Evolutionary conservation across 2,329 filamentous ascomycete species (phyloP).

Genomic region (Leptosphaerulina australis): DNA sequence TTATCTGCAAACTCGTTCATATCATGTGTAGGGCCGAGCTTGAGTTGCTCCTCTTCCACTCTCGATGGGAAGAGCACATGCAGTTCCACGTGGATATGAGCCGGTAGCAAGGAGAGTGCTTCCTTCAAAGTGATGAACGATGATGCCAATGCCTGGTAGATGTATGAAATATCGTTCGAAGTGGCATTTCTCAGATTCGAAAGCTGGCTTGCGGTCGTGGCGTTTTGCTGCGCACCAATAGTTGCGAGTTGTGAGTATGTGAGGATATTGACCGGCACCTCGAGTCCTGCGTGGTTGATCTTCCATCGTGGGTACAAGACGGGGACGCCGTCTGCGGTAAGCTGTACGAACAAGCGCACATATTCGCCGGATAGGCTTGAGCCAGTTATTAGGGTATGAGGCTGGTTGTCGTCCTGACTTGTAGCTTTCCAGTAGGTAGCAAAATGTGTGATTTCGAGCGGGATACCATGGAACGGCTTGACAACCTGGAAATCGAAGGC

Average conservation of each 20-base stretch:
- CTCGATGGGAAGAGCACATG: constrained; percentile 85
- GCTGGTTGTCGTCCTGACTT: constrained; percentile 84
- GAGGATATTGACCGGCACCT: constrained; percentile 81
- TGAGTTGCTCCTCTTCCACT: constrained; percentile 71
- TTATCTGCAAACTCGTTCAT: constrained; percentile 87
- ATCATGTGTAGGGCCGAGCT: constrained; percentile 76
- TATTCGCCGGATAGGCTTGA: constrained; percentile 97
- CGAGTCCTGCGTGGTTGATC: constrained; percentile 74
- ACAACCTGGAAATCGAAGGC: constrained; percentile 95
- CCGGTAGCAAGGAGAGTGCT: constrained; percentile 74
- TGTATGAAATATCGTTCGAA: constrained; percentile 56
- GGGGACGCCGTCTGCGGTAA: constrained; percentile 84
- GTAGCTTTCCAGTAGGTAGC: constrained; percentile 99
- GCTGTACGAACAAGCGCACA: constrained; percentile 86
- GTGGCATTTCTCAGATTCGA: constrained; percentile 34
- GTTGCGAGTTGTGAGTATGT: constrained; percentile 73
- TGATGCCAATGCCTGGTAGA: constrained; percentile 73
- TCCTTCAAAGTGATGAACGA: constrained; percentile 82
- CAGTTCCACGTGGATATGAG: constrained; percentile 86
- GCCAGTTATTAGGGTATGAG: constrained; percentile 87
- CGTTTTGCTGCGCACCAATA: constrained; percentile 48
- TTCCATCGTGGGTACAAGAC: constrained; percentile 89
- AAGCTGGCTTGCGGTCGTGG: constrained; percentile 30
- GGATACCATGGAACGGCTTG: constrained; percentile 90
- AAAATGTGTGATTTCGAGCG: constrained; percentile 95